Evolutionary conservation across 495 filamentous ascomycete genomes (phyloP).

Genomic region (Trichoderma parareesei): DNA sequence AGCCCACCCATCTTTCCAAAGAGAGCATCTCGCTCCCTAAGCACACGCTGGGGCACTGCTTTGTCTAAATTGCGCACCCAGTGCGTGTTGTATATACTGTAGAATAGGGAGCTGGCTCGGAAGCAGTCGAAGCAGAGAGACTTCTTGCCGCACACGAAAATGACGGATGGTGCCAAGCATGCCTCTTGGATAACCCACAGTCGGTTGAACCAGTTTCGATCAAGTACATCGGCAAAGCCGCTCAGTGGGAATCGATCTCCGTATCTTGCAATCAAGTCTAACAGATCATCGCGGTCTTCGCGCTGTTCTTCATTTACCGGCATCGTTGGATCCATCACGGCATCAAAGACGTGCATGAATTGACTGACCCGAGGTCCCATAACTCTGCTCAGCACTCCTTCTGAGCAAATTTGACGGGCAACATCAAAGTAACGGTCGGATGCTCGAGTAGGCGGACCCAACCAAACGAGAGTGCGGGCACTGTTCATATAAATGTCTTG

Average conservation of each 20-base stretch:
- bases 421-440: not conserved
- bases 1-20: not conserved
- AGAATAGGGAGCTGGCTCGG: not conserved
- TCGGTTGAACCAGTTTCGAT: not conserved
- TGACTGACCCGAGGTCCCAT: not conserved
- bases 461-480: not conserved
- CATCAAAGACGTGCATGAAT: not conserved
- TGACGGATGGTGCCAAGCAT: not conserved
- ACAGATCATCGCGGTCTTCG: not conserved
- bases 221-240: not conserved
- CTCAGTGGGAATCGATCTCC: not conserved
- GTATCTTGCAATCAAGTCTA: not conserved
- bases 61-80: not conserved
- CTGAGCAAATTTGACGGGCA: not conserved
- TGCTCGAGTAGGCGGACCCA: not conserved
- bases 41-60: not conserved
- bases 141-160: not conserved
- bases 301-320: not conserved
- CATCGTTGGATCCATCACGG: not conserved
- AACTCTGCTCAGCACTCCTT: not conserved
- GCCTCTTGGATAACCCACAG: conserved; percentile 3
- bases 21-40: not conserved
- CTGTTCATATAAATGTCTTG: not conserved
- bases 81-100: not conserved
- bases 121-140: not conserved